Evolutionary conservation across 2,329 filamentous ascomycete genomes (phyloP).

Genomic region (Neofusicoccum kwambonambiense): DNA sequence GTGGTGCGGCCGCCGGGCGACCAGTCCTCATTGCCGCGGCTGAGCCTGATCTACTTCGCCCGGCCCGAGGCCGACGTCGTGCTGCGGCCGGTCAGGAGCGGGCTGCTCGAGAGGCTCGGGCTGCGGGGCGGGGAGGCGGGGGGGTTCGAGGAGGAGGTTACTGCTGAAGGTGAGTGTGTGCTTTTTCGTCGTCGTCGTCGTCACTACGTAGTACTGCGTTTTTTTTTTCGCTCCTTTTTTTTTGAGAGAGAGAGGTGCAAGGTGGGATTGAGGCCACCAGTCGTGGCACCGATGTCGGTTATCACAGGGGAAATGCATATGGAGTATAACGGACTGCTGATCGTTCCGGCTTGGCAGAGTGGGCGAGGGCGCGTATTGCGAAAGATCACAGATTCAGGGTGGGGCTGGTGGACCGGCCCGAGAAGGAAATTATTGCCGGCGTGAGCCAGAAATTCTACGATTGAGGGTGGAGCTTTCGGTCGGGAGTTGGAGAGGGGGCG

Average conservation of each 20-base stretch:
- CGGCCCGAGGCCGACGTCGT: conserved; percentile 38
- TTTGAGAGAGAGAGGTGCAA: too few species aligned
- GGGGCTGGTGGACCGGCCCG: neutral
- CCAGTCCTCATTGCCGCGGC: conserved; percentile 34
- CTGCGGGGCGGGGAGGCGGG: neutral
- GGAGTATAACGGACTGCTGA: neutral
- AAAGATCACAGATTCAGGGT: conserved; percentile 5
- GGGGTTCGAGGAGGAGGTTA: neutral
- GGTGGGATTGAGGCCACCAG: neutral
- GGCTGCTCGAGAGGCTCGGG: conserved; percentile 25
- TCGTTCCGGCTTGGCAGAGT: neutral
- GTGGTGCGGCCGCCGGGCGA: conserved; percentile 34
- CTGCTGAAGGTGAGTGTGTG: neutral
- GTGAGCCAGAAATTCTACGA: conserved; percentile 3
- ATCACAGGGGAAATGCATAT: neutral
- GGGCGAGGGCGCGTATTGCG: neutral
- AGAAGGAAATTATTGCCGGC: neutral
- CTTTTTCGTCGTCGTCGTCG: too few species aligned
- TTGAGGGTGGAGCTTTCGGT: neutral
- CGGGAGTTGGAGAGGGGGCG: too few species aligned
- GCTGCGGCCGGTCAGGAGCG: conserved; percentile 37
- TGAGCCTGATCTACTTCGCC: conserved; percentile 44
- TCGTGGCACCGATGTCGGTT: neutral
- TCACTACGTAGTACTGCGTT: too few species aligned
- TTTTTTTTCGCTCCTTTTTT: too few species aligned